Evolutionary conservation across 169 alveolate species (phyloP), one percentile per base, ranked within the genome.

Genomic region (Eimeria zaria): DNA sequence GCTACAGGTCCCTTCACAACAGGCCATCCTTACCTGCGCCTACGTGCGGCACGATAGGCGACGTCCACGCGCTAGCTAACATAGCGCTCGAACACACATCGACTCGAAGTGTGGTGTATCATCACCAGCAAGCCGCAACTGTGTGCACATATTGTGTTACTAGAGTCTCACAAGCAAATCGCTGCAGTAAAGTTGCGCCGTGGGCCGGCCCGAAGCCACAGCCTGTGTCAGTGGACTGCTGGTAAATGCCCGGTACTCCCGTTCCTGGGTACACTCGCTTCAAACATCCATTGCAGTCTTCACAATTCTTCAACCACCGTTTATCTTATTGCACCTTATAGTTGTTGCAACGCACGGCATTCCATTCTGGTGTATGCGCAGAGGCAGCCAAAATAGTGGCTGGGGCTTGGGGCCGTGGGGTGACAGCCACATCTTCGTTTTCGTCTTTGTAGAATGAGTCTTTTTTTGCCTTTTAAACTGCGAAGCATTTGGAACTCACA

Each of bases 331-430:
- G 88, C 88, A 16, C 46, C 44, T 4, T 27, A 6, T 5, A 78
- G 64, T 14, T 12, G 69, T 67, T 6, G 20, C 64, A 39, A 46
- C 44, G 44, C 67, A 3, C 48, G 44, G 64, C 41, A 44, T 78
- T 44, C 88, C 88, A n/a, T 48, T 30, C 46, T n/a, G 64, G 88
- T 83, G 91, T 51, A 41, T 20, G 76, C 24, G 76, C 76, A 33
- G 91, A 83, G 91, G 76, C 76, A 83, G 91, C 91, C 91, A 83
- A 33, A 55, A 58, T 51, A 83, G 91, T 83, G 91, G 91, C 91
- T 83, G 91, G 91, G 91, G 91, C 91, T 83, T 83, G 91, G 91
- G 74, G 91, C 51, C 71, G 91, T 83, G 91, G 91, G 91, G 91
- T 83, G 91, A 83, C 55, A 83, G 91, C 91, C 91, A 55, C 53